Base-by-base conservation (phyloP, 2,329 filamentous ascomycete genomes). In the Monosporascus cannonballus region DNA sequence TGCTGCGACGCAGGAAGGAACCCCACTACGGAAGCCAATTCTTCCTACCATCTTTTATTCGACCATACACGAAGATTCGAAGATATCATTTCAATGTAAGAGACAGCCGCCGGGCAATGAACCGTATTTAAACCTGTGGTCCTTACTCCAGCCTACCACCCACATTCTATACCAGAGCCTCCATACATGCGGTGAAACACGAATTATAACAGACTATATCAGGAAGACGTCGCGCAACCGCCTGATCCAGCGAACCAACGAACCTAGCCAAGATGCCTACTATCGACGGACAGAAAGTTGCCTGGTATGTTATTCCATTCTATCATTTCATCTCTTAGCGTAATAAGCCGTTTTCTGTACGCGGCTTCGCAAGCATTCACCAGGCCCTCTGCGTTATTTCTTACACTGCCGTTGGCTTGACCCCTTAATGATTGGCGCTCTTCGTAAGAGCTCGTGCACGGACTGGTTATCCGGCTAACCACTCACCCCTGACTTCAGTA, bases 281-380 rank as follows among this genome's bases (percentile, higher is more conserved):
- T 48, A 84, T 89, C 60, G 81, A 87, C 64, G 85, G 85, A 56
- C 76, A 83, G 68, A 87, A 86, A 71, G 87, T 89, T 78, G 85
- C 85, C 66, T 89, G 85, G 85, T 89, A 79, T 64, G 84, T 75
- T 51, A 41, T 38, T 50, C 20, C 22, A 46, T 46, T 24, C 42
- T 30, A 2, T 18, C 7, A 30, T 30, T 24, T 24, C 22, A 18
- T 27, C 14, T 18, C 6, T 25, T 14, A 25, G n/a, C 11, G n/a
- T 15, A 42, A 18, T 20, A 14, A 14, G 30, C 30, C 39, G 14
- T 20, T 20, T 20, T 14, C 9, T 20, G 11, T 42, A 42, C 2
- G 18, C 3, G 39, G 14, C 18, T 14, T 42, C 4, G 11, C 39
- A 18, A 14, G 15, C 5, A 42, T 42, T 4, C 18, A 18, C 39